Conservation (phyloP, 768 basidiomycete species). For the Psilocybe cubensis region DNA sequence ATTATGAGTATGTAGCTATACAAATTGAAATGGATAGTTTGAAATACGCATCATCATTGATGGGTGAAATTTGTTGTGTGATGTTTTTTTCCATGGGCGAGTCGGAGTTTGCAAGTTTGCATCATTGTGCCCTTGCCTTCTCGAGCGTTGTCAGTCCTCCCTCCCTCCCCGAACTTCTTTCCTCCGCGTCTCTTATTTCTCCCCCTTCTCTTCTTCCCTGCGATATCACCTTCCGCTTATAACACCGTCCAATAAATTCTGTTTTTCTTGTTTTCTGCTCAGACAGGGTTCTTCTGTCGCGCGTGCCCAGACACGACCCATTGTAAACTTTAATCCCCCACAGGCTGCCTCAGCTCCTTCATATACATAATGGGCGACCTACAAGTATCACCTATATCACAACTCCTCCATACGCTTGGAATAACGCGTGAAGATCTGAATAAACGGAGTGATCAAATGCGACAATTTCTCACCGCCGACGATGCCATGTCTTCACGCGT, state of each 20-base stretch:
- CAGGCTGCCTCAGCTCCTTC: conserved; percentile 7
- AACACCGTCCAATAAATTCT: neutral
- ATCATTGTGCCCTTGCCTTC: conserved; percentile 20
- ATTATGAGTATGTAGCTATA: neutral
- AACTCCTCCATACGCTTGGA: conserved; percentile 70
- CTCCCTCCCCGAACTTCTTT: conserved; percentile 14
- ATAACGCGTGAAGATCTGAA: conserved; percentile 78
- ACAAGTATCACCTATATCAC: conserved; percentile 69
- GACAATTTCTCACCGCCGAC: conserved; percentile 70
- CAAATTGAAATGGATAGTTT: neutral
- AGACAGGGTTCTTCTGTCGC: conserved; percentile 5
- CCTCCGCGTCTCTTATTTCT: conserved; percentile 16
- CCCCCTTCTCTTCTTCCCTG: neutral
- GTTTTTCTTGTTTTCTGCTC: conserved; percentile 9
- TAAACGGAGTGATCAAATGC: conserved; percentile 79
- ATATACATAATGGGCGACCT: conserved; percentile 40
- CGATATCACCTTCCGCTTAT: neutral
- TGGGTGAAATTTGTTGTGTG: conserved; percentile 21
- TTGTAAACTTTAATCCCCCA: conserved; percentile 18
- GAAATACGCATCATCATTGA: neutral
- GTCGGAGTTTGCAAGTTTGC: conserved; percentile 30
- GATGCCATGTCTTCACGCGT: conserved; percentile 49
- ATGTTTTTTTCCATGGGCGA: conserved; percentile 27
- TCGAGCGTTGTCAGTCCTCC: conserved; percentile 15
- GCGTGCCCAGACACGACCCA: conserved; percentile 12